Evolutionary conservation across 129 eudicot species (phyloP), one percentile per base, ranked within the genome.

Genomic region (Helichrysum umbraculigerum): DNA sequence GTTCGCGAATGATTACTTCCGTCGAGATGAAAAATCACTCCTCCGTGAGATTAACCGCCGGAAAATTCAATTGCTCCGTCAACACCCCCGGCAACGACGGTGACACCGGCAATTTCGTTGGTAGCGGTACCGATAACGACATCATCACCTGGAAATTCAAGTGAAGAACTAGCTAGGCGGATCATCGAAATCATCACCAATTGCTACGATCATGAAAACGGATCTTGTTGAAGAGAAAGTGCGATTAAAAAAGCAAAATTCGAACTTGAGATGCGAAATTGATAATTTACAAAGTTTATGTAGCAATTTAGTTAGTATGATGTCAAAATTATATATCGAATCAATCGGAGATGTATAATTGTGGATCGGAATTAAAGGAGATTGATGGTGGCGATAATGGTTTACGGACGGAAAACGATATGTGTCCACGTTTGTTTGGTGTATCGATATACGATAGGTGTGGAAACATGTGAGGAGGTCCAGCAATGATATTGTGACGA

Each of bases 41-140:
- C 82, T 92, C 17, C 67, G 80, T 1, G 96, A 89, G 75, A 92
- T 92, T 7, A 96, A 87, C 17, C 96, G 98, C 56, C 89, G 96
- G 58, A 92, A 92, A 77, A 78, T 87, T 4, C 87, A 0, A 7
- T 25, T 7, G 41, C 85, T 16, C 51, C 77, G 2, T 57, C 81
- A 3, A 20, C 60, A 2, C 79, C 84, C 4, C 12, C 47, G 12
- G 14, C 47, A 39, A 11, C 44, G 44, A 39, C 12, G 44, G 12
- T 7, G 47, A 39, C 47, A 39, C 5, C 52, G 50, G 84, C 89
- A 8, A 52, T 82, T 41, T 71, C 83, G 3, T 20, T 78, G 14
- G 60, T 64, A 2, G 16, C 68, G 35, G 15, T 71, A 12, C 67
- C 80, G n/a, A 20, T 77, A 11, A 16, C 81, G 21, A 59, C 69